These are phyloP conservation scores for Parasitella parasitica DNA, from an alignment of 371 early-diverging fungal species.

Conservation along the genomic window DNA sequence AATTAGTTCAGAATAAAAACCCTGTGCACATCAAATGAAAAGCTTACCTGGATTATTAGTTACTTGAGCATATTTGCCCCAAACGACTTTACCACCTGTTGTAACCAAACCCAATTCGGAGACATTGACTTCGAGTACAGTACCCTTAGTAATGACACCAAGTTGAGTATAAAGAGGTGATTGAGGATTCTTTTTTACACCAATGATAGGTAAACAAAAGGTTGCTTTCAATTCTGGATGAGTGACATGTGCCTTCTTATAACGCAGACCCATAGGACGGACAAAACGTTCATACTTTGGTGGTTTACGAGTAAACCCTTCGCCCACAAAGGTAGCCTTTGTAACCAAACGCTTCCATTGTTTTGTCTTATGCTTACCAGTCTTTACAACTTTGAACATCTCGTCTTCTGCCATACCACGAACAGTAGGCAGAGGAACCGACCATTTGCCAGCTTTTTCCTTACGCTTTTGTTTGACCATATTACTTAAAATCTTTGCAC, in stretches of 20 bases:
- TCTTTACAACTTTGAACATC: constrained; percentile 98
- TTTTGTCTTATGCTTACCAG: constrained; percentile 95
- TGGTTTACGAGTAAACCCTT: constrained; percentile 99
- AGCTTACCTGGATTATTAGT: constrained; percentile 88
- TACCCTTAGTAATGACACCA: constrained; percentile 99
- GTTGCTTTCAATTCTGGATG: constrained; percentile 99
- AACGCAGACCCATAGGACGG: constrained; percentile 98
- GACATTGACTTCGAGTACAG: constrained; percentile 94
- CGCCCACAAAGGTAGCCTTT: constrained; percentile 99
- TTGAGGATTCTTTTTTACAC: constrained; percentile 99
- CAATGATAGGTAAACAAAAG: constrained; percentile 97
- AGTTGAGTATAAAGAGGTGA: constrained; percentile 97
- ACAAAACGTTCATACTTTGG: constrained; percentile 99
- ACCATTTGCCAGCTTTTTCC: constrained; percentile 99
- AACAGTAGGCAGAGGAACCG: constrained; percentile 98
- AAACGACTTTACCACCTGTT: constrained; percentile 98
- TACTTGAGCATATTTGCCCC: constrained; percentile 99
- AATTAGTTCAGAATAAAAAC: background rate
- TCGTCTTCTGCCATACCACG: constrained; percentile 99
- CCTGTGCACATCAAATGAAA: background rate
- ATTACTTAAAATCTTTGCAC: constrained; percentile 96
- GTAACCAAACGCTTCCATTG: constrained; percentile 99
- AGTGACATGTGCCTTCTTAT: constrained; percentile 99
- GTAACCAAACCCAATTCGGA: constrained; percentile 99
- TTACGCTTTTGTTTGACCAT: constrained; percentile 99